Base-by-base conservation (phyloP, 108 stramenopile species). In the Skeletonema tropicum region DNA sequence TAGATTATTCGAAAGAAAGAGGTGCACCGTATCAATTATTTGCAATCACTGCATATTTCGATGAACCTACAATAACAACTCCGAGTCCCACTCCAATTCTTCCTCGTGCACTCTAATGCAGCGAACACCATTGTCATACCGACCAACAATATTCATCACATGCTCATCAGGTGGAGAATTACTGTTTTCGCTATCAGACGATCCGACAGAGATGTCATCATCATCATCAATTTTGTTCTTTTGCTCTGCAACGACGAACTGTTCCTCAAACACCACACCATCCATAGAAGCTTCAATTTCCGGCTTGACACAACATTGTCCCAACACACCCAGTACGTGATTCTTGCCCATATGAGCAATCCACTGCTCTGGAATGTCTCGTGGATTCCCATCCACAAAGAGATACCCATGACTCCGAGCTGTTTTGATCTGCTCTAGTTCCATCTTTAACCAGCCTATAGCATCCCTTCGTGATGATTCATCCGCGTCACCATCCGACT, bases 341-440 rank as follows among this genome's bases (percentile, higher is more conserved):
- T 72, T 59, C 82, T 87, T 64, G 80, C 89, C 79, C 72, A 80
- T 45, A 86, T 82, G 42, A 85, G 87, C 61, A 88, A 70, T 41
- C 89, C 86, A 67, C 81, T 89, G 55, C 69, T 15, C 35, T 79
- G 85, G 57, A 68, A 71, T 57, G 30, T 89, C 85, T 9, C 82
- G 75, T 19, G 93, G 86, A 76, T 89, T 84, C 29, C 90, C 86
- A 64, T 94, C 88, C 45, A 88, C 88, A 67, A 94, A 94, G 12
- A 81, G 73, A 71, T 88, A 91, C 9, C 88, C 62, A 46, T 89
- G 90, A 62, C 79, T 86, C 59, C 90, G 89, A 26, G 90, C 79
- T 76, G 87, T 91, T 39, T 90, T 90, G 57, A 85, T 84, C 64
- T 90, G 91, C 66, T 94, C 93, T 66, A 92, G 79, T 75, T 94